Evolutionary conservation across 164 flowering plant genomes (phyloP).

Genomic region (Nymphaea thermarum): DNA sequence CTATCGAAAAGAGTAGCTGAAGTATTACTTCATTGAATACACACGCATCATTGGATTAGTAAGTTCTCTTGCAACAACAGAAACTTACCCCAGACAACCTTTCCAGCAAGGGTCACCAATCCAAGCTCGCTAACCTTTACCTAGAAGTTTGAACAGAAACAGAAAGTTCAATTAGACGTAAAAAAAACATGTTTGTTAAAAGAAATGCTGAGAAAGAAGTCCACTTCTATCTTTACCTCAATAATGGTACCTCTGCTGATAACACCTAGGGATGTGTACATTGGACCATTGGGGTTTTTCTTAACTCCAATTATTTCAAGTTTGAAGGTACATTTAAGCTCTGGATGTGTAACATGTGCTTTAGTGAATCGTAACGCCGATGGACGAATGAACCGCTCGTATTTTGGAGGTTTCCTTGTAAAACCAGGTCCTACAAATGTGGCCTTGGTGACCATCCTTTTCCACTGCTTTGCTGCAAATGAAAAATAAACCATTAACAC

Average conservation of each 20-base stretch:
- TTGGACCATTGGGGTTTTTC: slow-evolving; percentile 92
- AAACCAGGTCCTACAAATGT: slow-evolving; percentile 91
- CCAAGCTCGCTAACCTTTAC: slow-evolving; percentile 95
- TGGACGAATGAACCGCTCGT: slow-evolving; percentile 94
- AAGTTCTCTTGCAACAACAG: background rate
- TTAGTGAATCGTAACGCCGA: slow-evolving; percentile 76
- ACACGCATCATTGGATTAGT: slow-evolving; percentile 1
- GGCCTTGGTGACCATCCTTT: slow-evolving; percentile 92
- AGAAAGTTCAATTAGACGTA: background rate
- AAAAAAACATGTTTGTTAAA: background rate
- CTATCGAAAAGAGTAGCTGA: no score
- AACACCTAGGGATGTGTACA: slow-evolving; percentile 96
- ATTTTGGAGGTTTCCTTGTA: slow-evolving; percentile 96
- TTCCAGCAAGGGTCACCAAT: slow-evolving; percentile 95
- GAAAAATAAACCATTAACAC: background rate
- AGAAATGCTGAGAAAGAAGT: background rate
- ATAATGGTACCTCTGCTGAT: slow-evolving; percentile 88
- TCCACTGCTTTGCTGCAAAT: slow-evolving; percentile 91
- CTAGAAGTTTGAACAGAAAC: slow-evolving; percentile 17
- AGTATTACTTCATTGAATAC: background rate
- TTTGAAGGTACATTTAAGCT: slow-evolving; percentile 89
- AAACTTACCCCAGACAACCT: slow-evolving; percentile 88
- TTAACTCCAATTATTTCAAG: slow-evolving; percentile 92
- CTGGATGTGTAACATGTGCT: slow-evolving; percentile 98
- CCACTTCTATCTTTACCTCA: slow-evolving; percentile 40